Conservation (phyloP, 2,329 filamentous ascomycete species). For the Cercospora brassicicola region DNA sequence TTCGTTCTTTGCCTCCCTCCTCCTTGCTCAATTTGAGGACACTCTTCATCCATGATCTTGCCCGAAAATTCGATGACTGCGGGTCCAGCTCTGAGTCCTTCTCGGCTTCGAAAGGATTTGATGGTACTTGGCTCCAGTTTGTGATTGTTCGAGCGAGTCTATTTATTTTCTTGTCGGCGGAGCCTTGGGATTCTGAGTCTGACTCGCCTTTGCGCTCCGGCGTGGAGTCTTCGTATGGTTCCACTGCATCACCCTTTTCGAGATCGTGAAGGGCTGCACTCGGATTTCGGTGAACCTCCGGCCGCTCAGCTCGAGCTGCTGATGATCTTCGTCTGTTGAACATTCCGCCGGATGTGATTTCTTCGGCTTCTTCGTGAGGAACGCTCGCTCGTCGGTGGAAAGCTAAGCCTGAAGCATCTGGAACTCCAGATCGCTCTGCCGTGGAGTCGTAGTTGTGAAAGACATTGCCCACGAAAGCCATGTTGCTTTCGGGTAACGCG, state of each 20-base stretch:
- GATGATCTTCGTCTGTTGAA: constrained; percentile 22
- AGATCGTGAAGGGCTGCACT: constrained; percentile 10
- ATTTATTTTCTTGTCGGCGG: constrained; percentile 45
- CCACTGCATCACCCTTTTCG: constrained; percentile 25
- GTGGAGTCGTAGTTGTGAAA: constrained; percentile 46
- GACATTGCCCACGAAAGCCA: constrained; percentile 47
- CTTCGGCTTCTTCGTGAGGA: constrained; percentile 23
- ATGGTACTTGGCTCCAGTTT: constrained; percentile 40
- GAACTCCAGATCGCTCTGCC: constrained; percentile 41
- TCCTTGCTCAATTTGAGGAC: constrained; percentile 50
- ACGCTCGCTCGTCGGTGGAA: constrained; percentile 29
- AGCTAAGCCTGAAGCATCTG: constrained; percentile 35
- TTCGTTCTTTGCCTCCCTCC: constrained; percentile 46
- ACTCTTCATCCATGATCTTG: constrained; percentile 52
- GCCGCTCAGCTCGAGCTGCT: constrained; percentile 9
- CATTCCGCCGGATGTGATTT: constrained; percentile 18
- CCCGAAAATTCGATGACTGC: constrained; percentile 49
- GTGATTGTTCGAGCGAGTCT: constrained; percentile 48
- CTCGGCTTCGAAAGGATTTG: constrained; percentile 44
- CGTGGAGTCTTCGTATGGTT: constrained; percentile 25
- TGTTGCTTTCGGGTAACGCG: constrained; percentile 26
- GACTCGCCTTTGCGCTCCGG: constrained; percentile 27
- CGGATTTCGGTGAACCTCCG: constrained; percentile 7
- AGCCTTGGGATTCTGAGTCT: constrained; percentile 23
- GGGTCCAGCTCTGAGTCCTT: constrained; percentile 50